Conservation (phyloP, 345 rosid genomes). For the Citropsis articulata region DNA sequence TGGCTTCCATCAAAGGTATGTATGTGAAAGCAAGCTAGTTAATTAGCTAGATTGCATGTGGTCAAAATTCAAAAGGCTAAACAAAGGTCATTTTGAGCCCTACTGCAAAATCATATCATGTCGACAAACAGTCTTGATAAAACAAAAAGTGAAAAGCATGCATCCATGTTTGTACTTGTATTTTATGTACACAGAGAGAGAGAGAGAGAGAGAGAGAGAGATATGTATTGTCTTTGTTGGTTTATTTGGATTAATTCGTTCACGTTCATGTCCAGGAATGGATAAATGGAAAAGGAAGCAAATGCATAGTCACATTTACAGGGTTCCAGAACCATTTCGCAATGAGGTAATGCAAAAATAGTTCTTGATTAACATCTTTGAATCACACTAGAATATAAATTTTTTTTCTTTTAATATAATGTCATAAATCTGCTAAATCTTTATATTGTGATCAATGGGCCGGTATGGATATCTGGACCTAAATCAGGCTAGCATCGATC, state of each 20-base stretch:
- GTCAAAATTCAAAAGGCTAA: not conserved
- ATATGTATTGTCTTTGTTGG: not conserved
- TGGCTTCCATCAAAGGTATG: slow-evolving; percentile 78
- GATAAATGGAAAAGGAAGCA: slow-evolving; percentile 83
- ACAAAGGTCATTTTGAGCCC: not conserved
- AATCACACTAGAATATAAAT: too few species aligned
- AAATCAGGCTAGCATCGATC: too few species aligned
- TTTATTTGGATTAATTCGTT: not conserved
- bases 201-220: too few species aligned
- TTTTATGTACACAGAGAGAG: not conserved
- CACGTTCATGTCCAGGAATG: slow-evolving; percentile 50
- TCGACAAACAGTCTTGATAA: not conserved
- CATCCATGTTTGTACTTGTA: not conserved
- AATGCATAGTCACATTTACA: slow-evolving; percentile 76
- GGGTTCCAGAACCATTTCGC: slow-evolving; percentile 74
- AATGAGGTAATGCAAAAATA: slow-evolving; percentile 44
- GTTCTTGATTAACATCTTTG: too few species aligned
- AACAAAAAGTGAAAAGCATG: not conserved
- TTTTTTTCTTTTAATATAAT: too few species aligned
- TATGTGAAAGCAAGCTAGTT: not conserved
- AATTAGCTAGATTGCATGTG: not conserved
- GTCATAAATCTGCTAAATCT: not conserved
- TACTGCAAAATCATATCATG: not conserved
- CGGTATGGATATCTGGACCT: not conserved
- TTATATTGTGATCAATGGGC: not conserved